A percentile compares a stretch with the other conserved stretches of the same genome.
Evolutionary conservation across 2,329 filamentous ascomycete genomes (phyloP).

Genomic region (Conoideocrella luteorostrata): DNA sequence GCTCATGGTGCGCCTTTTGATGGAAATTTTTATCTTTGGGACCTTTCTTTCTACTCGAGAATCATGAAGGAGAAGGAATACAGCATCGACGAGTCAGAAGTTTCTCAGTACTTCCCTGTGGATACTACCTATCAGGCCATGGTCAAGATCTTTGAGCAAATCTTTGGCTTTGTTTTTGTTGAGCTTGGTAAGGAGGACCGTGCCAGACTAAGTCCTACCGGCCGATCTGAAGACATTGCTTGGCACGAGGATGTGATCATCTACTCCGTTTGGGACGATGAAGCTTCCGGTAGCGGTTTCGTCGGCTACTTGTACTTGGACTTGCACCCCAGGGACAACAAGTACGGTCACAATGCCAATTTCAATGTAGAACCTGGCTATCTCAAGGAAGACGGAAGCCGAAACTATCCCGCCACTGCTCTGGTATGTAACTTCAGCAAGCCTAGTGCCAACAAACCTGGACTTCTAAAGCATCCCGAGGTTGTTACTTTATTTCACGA

Average conservation of each 20-base stretch:
- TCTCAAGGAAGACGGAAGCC: slow-evolving; percentile 58
- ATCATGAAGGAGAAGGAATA: slow-evolving; percentile 77
- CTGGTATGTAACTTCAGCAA: slow-evolving; percentile 84
- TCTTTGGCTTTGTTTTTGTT: slow-evolving; percentile 75
- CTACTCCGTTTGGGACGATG: slow-evolving; percentile 78
- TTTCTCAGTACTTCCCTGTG: slow-evolving; percentile 80
- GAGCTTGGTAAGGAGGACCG: slow-evolving; percentile 63
- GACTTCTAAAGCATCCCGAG: slow-evolving; percentile 74
- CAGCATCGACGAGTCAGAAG: slow-evolving; percentile 70
- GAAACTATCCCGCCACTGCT: slow-evolving; percentile 70
- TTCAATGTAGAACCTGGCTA: slow-evolving; percentile 74
- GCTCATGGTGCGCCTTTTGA: slow-evolving; percentile 53
- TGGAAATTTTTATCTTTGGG: slow-evolving; percentile 75
- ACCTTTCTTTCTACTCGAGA: slow-evolving; percentile 72
- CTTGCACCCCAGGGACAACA: slow-evolving; percentile 71
- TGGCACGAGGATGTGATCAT: slow-evolving; percentile 82
- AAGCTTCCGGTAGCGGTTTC: slow-evolving; percentile 62
- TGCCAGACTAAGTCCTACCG: slow-evolving; percentile 56
- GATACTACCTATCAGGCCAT: slow-evolving; percentile 67
- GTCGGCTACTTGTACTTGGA: slow-evolving; percentile 81
- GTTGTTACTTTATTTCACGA: slow-evolving; percentile 80
- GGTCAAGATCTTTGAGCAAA: slow-evolving; percentile 75
- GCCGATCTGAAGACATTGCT: slow-evolving; percentile 63
- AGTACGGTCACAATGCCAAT: slow-evolving; percentile 81
- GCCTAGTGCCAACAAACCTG: slow-evolving; percentile 68